These are phyloP conservation scores for Epichloe brachyelytri DNA, from an alignment of 2,329 filamentous ascomycete species.

Conservation along the genomic window DNA sequence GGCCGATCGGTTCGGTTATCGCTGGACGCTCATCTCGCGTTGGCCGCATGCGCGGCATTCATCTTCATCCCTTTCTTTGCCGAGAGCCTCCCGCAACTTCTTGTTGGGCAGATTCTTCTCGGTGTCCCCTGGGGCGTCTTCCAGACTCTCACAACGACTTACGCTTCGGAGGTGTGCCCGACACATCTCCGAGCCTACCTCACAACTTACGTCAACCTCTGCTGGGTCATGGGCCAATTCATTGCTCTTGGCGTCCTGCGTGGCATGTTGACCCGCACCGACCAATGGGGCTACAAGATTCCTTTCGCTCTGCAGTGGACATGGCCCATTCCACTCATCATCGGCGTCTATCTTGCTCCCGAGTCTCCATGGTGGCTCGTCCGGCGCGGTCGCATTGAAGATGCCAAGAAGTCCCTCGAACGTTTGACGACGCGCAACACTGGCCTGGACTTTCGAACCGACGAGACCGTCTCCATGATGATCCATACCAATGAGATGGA, in stretches of 20 bases:
- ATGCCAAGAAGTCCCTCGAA: slow-evolving; percentile 25
- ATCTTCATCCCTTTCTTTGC: slow-evolving; percentile 38
- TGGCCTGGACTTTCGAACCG: slow-evolving; percentile 21
- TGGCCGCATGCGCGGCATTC: slow-evolving; percentile 26
- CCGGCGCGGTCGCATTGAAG: slow-evolving; percentile 24
- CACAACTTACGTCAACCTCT: slow-evolving; percentile 35
- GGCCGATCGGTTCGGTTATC: slow-evolving; percentile 32
- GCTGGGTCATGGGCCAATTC: slow-evolving; percentile 37
- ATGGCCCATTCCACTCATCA: slow-evolving; percentile 31
- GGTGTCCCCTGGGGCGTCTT: slow-evolving; percentile 35
- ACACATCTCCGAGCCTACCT: slow-evolving; percentile 35
- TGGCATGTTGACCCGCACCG: slow-evolving; percentile 22
- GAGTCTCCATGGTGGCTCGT: slow-evolving; percentile 40
- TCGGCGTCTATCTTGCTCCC: slow-evolving; percentile 30
- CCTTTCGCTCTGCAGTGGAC: slow-evolving; percentile 38
- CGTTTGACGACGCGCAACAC: slow-evolving; percentile 27
- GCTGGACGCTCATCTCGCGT: slow-evolving; percentile 32
- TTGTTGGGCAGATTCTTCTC: slow-evolving; percentile 32
- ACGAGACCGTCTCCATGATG: slow-evolving; percentile 38
- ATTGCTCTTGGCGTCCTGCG: slow-evolving; percentile 30
- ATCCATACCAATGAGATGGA: slow-evolving; percentile 37
- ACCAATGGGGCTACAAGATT: slow-evolving; percentile 33
- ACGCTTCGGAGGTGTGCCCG: slow-evolving; percentile 34
- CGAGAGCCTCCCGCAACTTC: slow-evolving; percentile 24
- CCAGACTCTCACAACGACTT: slow-evolving; percentile 33